Conservation (phyloP, 192 early-diverging fungal genomes). For the Entomortierella lignicola region DNA sequence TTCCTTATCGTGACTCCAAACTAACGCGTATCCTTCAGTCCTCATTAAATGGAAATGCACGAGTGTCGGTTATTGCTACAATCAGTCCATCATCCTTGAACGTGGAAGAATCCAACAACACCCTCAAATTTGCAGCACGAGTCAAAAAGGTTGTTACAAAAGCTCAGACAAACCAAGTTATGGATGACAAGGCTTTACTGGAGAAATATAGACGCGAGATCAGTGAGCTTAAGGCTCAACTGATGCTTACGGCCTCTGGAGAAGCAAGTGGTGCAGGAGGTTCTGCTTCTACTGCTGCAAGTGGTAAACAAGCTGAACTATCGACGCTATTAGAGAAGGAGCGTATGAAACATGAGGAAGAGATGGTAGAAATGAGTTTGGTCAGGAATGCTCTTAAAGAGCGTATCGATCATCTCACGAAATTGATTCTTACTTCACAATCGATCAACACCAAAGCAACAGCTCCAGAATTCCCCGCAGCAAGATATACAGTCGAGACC, state of each 20-base stretch:
- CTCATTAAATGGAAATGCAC: constrained; percentile 91
- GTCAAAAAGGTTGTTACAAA: constrained; percentile 89
- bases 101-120: constrained; percentile 89
- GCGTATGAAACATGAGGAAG: constrained; percentile 62
- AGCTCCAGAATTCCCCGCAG: constrained; percentile 2
- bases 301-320: constrained; percentile 40
- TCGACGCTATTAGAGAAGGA: constrained; percentile 40
- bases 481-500: constrained; percentile 27
- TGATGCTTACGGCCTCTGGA: constrained; percentile 67
- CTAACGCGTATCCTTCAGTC: constrained; percentile 94
- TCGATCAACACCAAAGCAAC: constrained; percentile 63
- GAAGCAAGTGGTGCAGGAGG: constrained; percentile 54
- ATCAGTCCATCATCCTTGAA: constrained; percentile 83
- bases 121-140: constrained; percentile 93
- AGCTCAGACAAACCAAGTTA: constrained; percentile 82
- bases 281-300: too few relatives aligned
- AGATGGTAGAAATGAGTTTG: constrained; percentile 63
- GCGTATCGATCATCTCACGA: constrained; percentile 87
- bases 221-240: constrained; percentile 73
- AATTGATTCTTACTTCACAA: constrained; percentile 80
- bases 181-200: constrained; percentile 86
- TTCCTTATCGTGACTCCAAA: constrained; percentile 98
- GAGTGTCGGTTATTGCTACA: constrained; percentile 92
- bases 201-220: constrained; percentile 89
- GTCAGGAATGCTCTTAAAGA: constrained; percentile 82